Evolutionary conservation across 768 basidiomycete genomes (phyloP), one percentile per base, ranked within the genome.

Genomic region (Suillus placidus): DNA sequence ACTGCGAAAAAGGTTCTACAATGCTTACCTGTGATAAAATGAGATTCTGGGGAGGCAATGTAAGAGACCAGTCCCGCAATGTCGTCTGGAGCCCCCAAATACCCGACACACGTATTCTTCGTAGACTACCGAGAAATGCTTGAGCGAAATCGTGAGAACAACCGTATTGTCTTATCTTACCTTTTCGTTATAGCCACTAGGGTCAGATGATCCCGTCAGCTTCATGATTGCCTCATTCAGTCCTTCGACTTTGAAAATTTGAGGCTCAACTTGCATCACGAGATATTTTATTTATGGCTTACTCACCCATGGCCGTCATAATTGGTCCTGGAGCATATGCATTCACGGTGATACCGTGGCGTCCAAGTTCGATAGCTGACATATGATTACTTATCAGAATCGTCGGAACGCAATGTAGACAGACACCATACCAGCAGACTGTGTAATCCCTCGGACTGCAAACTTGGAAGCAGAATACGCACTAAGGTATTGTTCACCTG

Each of bases 401-500:
- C 2, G 14, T 16, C 9, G 16, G 37, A 26, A 58, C 1, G 13
- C 14, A 37, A 58, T 13, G 14, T 58, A 38, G 37, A 38, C 6
- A 51, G 18, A n/a, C 18, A n/a, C 3, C 67, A 20, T 71, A 66
- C 65, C 65, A 51, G 65, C 63, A 56, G 54, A 37, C 38, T 77
- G 75, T 8, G 76, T 78, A 32, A 78, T 51, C 2, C 69, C 76
- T 5, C 76, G 67, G 55, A 77, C 67, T 18, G 65, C 77, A 49
- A 77, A 78, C 62, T 80, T 80, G 14, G 72, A 71, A 3, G 76
- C 74, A 30, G 63, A 64, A 56, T 79, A 80, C 2, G 75, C 65
- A 16, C 57, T 40, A 10, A 58, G 23, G 26, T 40, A 18, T 58
- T 40, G 16, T 20, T 30, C 57, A 12, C 57, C 57, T 58, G 26